Percentiles rank a stretch among this genome's conserved stretches.
phyloP scores from a whole-genome alignment of 2,329 filamentous ascomycete genomes.

The Macrophomina phaseolina region DNA sequence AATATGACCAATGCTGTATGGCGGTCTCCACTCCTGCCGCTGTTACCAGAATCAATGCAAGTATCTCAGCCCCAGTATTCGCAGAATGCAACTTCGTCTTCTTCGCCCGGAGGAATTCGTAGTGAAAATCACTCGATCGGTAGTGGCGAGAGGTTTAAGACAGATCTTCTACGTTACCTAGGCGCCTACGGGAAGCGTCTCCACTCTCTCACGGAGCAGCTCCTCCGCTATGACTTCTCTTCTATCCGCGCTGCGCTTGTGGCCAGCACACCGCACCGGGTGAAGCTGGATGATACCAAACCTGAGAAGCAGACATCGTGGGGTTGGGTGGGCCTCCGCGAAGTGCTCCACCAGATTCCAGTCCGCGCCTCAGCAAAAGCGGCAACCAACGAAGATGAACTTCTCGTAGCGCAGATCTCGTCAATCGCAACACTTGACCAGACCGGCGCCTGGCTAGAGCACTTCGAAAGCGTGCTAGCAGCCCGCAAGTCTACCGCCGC shows the following conservation, averaged over 20 bases:
- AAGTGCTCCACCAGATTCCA: slow-evolving; percentile 58
- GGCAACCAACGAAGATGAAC: slow-evolving; percentile 34
- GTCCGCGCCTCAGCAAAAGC: slow-evolving; percentile 55
- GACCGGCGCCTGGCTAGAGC: slow-evolving; percentile 73
- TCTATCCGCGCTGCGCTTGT: slow-evolving; percentile 72
- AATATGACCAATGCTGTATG: slow-evolving; percentile 88
- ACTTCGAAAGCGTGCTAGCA: slow-evolving; percentile 57
- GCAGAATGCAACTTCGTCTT: neutral
- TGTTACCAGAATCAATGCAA: slow-evolving; percentile 34
- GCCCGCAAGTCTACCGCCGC: slow-evolving; percentile 29
- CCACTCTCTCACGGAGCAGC: slow-evolving; percentile 60
- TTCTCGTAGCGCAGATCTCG: slow-evolving; percentile 71
- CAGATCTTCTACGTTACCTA: slow-evolving; percentile 76
- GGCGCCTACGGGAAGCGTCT: slow-evolving; percentile 69
- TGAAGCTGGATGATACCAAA: slow-evolving; percentile 55
- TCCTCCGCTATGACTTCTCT: slow-evolving; percentile 72
- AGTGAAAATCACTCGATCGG: slow-evolving; percentile 50
- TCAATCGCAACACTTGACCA: slow-evolving; percentile 80
- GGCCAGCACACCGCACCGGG: slow-evolving; percentile 77
- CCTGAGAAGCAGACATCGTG: slow-evolving; percentile 63
- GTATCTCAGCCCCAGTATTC: neutral
- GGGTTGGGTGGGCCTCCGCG: slow-evolving; percentile 75
- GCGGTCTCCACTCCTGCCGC: slow-evolving; percentile 73
- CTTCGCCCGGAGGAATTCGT: neutral
- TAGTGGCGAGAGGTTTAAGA: slow-evolving; percentile 74